phyloP scores from a whole-genome alignment of 2,329 filamentous ascomycete genomes.

The Apiospora kogelbergensis region DNA sequence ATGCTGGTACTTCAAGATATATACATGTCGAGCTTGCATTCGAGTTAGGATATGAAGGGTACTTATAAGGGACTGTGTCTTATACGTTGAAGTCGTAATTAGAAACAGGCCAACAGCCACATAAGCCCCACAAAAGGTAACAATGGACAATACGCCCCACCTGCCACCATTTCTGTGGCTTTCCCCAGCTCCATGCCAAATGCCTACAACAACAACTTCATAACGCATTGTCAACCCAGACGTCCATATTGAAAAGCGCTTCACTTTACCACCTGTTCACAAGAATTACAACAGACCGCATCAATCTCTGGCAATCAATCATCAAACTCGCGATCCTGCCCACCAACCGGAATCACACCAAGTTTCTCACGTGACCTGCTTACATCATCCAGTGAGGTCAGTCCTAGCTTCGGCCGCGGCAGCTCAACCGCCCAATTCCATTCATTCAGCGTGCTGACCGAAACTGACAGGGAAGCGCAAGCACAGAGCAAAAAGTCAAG shows the following conservation, averaged over 20 bases:
- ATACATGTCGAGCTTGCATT: too few species aligned
- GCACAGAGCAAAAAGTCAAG: not conserved
- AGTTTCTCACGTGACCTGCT: not conserved
- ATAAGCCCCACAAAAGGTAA: not conserved
- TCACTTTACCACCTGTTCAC: not conserved
- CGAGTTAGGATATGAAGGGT: too few species aligned
- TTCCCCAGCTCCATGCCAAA: not conserved
- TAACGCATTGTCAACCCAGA: not conserved
- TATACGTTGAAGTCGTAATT: not conserved
- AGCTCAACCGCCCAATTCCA: not conserved
- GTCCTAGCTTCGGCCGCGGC: not conserved
- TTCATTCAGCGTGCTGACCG: constrained; percentile 6
- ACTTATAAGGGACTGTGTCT: too few species aligned
- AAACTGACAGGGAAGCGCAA: constrained; percentile 4
- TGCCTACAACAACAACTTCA: not conserved
- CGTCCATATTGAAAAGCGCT: not conserved
- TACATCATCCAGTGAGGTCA: not conserved
- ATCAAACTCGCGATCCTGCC: not conserved
- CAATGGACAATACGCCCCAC: not conserved
- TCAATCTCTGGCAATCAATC: not conserved
- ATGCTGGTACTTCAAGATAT: too few species aligned
- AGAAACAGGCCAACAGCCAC: not conserved
- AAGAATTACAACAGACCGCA: not conserved
- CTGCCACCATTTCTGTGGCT: not conserved
- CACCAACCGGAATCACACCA: not conserved